Evolutionary conservation across 306 rosid species (phyloP).

Genomic region (Arachis hypogaea): DNA sequence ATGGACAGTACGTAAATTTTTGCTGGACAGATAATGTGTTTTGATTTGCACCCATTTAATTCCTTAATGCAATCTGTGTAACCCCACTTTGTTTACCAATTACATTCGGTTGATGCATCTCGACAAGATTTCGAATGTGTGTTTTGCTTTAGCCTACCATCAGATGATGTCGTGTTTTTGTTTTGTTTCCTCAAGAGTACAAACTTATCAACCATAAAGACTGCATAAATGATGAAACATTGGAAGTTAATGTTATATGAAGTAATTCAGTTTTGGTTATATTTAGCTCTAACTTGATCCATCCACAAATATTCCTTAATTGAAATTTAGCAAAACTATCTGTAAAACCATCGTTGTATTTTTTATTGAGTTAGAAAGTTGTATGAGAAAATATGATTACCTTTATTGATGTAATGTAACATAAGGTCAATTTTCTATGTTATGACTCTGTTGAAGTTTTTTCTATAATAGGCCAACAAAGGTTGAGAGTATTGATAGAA

Average conservation of each 20-base stretch:
- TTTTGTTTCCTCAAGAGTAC: constrained; percentile 25
- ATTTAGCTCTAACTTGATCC: constrained; percentile 6
- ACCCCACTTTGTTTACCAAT: background rate
- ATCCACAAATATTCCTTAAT: constrained; percentile 23
- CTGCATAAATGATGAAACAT: constrained; percentile 26
- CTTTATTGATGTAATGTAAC: constrained; percentile 19
- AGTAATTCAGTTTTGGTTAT: background rate
- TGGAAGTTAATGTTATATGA: background rate
- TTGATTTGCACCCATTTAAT: constrained; percentile 12
- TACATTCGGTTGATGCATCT: constrained; percentile 22
- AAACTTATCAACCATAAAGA: constrained; percentile 15
- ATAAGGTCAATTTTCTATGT: constrained; percentile 23
- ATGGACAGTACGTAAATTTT: constrained; percentile 60
- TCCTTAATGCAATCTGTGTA: constrained; percentile 4
- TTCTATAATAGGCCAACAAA: constrained; percentile 58
- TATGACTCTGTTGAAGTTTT: constrained; percentile 33
- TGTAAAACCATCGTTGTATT: background rate
- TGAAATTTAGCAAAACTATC: constrained; percentile 11
- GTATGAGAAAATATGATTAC: constrained; percentile 7
- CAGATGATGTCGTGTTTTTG: constrained; percentile 12
- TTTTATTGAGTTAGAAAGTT: background rate
- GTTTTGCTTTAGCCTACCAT: constrained; percentile 24
- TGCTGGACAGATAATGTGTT: constrained; percentile 25
- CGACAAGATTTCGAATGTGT: constrained; percentile 20
- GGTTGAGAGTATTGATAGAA: constrained; percentile 52